A percentile compares a stretch with the other conserved stretches of the same genome.
Conservation (phyloP, 768 basidiomycete genomes). For the Phylloporus sp. region DNA sequence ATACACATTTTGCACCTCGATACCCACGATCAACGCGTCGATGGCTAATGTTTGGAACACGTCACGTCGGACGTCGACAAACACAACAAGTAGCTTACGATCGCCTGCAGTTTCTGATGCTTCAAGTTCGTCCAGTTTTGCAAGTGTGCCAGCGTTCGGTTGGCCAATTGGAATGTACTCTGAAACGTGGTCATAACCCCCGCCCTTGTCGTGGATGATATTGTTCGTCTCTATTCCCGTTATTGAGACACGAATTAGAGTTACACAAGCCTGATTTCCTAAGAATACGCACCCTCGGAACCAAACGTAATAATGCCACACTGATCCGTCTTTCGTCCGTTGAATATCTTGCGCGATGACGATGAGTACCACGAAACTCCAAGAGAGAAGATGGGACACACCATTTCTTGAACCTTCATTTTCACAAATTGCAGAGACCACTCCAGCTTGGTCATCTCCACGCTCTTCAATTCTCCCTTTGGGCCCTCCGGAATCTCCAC, state of each 20-base stretch:
- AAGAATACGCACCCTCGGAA: conserved; percentile 52
- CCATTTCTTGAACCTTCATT: conserved; percentile 91
- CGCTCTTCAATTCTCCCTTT: conserved; percentile 45
- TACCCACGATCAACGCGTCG: conserved; percentile 82
- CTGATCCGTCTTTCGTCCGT: conserved; percentile 89
- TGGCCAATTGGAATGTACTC: conserved; percentile 68
- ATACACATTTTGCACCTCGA: conserved; percentile 72
- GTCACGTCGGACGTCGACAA: neutral
- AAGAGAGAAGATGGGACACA: conserved; percentile 25
- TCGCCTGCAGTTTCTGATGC: conserved; percentile 61
- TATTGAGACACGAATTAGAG: too few relatives aligned
- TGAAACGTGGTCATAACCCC: conserved; percentile 70
- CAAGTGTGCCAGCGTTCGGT: conserved; percentile 62
- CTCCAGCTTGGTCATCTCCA: conserved; percentile 73
- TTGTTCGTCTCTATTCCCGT: conserved; percentile 57
- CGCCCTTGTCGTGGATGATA: conserved; percentile 52
- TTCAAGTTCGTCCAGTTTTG: conserved; percentile 57
- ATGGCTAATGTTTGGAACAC: conserved; percentile 49
- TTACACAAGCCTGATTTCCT: too few relatives aligned
- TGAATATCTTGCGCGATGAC: conserved; percentile 62
- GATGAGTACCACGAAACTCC: neutral
- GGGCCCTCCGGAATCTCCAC: conserved; percentile 54
- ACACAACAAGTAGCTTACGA: conserved; percentile 40
- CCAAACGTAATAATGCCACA: conserved; percentile 89
- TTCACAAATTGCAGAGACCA: conserved; percentile 85